Percentiles rank a stretch among this genome's conserved stretches.
Conservation (phyloP, 345 rosid species). For the Eucalyptus tenuipes region DNA sequence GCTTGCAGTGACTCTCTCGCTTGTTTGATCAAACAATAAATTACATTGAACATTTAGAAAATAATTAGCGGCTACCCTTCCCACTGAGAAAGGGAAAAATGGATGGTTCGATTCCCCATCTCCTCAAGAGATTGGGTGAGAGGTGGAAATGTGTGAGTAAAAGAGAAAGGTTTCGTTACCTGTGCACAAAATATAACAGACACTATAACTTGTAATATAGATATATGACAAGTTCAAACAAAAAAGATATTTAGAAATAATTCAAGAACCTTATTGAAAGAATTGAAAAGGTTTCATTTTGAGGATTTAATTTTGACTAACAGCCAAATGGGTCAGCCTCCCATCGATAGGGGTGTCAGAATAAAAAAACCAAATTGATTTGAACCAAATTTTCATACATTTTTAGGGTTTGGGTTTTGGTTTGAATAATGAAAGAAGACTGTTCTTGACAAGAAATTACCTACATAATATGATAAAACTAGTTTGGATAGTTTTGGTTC, state of each 20-base stretch:
- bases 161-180: too few species aligned
- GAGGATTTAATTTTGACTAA: not conserved
- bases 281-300: not conserved
- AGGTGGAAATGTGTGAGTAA: not conserved
- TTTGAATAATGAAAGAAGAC: not conserved
- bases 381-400: not conserved
- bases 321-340: not conserved
- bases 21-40: not conserved
- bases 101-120: fast-evolving
- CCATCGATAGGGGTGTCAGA: not conserved
- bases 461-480: too few species aligned
- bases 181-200: fast-evolving
- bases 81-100: fast-evolving
- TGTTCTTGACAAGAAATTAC: too few species aligned
- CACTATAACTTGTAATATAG: too few species aligned
- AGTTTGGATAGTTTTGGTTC: not conserved
- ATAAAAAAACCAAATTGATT: fast-evolving
- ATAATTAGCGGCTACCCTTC: too few species aligned
- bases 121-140: too few species aligned
- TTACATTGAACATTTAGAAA: too few species aligned
- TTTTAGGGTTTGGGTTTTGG: too few species aligned
- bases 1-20: not conserved
- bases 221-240: too few species aligned
- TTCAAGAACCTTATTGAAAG: not conserved
- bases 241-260: not conserved